Evolutionary conservation across 2,329 filamentous ascomycete genomes (phyloP), one percentile per base, ranked within the genome.

Genomic region (Aspergillus intermedius): DNA sequence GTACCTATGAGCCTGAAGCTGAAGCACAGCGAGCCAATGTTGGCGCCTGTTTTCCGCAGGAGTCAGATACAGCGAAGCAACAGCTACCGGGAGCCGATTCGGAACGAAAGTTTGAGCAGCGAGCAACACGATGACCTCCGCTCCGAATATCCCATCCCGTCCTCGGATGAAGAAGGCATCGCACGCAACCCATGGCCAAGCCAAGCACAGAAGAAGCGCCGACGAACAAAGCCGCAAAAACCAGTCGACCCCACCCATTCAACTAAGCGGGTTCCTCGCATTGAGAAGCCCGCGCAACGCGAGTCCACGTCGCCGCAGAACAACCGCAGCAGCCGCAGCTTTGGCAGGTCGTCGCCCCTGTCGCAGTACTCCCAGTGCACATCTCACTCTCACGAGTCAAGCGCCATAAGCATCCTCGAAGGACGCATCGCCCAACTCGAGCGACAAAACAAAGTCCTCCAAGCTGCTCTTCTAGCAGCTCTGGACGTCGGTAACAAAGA

Each of bases 361-460:
- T 60, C 58, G 9, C 54, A 58, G 22, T 53, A 54, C 41, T 60
- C 62, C 7, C 54, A 60, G 28, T 52, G 51, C 22, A 54, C 58
- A 3, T 53, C 54, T 32, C 51, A 55, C 44, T 57, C 54, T 15
- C 49, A 54, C 21, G 55, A 62, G 1, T 47, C 50, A 15, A 54
- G 59, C 15, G 23, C 52, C 3, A 46, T 60, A 10, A 54, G 60
- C n/a, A 55, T 58, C 39, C 62, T 71, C 5, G 67, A 72, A 49
- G 62, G 63, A 13, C 67, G 68, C 13, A 61, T 72, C 32, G 60
- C 64, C 7, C 61, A 66, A 19, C 63, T 73, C 6, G 69, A 72
- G 49, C 67, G 66, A 12, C 70, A 73, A 45, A 73, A 73, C 54
- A 66, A 66, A 47, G 62, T 71, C 45, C 65, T 73, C 9, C 69